phyloP scores from a whole-genome alignment of 2,329 filamentous ascomycete genomes.

The Onygenales sp. region DNA sequence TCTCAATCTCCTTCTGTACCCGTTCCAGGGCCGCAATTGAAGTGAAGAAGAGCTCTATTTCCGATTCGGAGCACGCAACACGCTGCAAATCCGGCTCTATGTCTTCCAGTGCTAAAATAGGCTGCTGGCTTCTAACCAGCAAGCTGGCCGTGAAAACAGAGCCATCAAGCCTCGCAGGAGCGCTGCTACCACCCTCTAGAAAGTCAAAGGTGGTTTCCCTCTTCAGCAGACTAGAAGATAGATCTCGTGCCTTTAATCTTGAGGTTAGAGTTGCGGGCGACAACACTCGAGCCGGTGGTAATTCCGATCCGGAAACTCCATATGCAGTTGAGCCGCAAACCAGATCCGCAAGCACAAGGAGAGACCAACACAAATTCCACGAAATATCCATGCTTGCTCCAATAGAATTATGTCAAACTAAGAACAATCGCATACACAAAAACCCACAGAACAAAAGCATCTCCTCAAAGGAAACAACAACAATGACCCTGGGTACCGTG shows the following conservation, averaged over 20 bases:
- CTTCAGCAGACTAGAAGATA: not conserved
- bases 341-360: not conserved
- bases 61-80: slow-evolving; percentile 5
- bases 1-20: slow-evolving; percentile 6
- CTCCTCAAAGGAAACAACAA: no score
- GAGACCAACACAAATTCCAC: not conserved
- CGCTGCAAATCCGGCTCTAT: slow-evolving; percentile 6
- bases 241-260: not conserved
- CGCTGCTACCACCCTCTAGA: not conserved
- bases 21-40: slow-evolving; percentile 2
- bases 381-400: not conserved
- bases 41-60: slow-evolving; percentile 8
- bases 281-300: not conserved
- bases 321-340: not conserved
- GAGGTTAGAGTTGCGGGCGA: slow-evolving; percentile 1
- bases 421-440: not conserved
- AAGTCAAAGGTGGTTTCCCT: slow-evolving; percentile 4
- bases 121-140: slow-evolving; percentile 6
- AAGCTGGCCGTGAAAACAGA: slow-evolving; percentile 9
- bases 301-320: not conserved
- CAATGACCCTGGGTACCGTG: no score
- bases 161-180: not conserved
- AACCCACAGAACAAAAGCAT: not conserved
- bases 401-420: not conserved
- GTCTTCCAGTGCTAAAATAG: slow-evolving; percentile 10